Percentiles rank a stretch among this genome's conserved stretches.
Evolutionary conservation across 768 basidiomycete genomes (phyloP).

Genomic region (Chalciporus pseudorubinellus): DNA sequence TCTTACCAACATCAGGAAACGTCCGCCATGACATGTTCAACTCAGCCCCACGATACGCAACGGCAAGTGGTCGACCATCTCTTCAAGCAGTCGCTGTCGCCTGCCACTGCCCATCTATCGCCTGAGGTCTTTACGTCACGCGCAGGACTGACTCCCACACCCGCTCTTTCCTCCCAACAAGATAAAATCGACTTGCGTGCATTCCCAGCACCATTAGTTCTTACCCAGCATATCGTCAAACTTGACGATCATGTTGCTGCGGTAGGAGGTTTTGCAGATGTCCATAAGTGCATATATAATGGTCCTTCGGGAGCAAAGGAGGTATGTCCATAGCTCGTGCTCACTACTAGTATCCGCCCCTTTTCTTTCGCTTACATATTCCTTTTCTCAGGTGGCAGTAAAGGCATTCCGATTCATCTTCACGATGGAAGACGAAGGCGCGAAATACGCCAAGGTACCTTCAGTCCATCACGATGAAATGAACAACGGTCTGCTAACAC

Average conservation of each 20-base stretch:
- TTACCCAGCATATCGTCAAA: background rate
- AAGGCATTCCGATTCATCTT: background rate
- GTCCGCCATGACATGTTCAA: too few relatives aligned
- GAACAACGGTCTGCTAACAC: too few relatives aligned
- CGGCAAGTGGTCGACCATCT: too few relatives aligned
- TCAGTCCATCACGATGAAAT: background rate
- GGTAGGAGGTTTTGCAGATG: constrained; percentile 4
- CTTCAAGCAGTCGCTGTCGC: too few relatives aligned
- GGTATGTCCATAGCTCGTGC: too few relatives aligned
- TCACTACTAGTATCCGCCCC: background rate
- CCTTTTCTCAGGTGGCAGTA: background rate
- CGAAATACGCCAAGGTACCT: background rate
- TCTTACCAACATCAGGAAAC: too few relatives aligned
- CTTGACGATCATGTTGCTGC: background rate
- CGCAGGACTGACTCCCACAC: too few relatives aligned
- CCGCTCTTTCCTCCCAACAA: background rate
- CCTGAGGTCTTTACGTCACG: too few relatives aligned
- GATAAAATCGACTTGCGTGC: too few relatives aligned
- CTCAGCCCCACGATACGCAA: too few relatives aligned
- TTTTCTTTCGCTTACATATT: background rate
- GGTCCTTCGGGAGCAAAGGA: background rate
- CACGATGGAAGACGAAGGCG: background rate
- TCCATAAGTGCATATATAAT: background rate
- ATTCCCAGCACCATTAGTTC: background rate
- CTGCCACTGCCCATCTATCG: too few relatives aligned